Evolutionary conservation across 495 filamentous ascomycete species (phyloP).

Genomic region (Aspergillus haitiensis): DNA sequence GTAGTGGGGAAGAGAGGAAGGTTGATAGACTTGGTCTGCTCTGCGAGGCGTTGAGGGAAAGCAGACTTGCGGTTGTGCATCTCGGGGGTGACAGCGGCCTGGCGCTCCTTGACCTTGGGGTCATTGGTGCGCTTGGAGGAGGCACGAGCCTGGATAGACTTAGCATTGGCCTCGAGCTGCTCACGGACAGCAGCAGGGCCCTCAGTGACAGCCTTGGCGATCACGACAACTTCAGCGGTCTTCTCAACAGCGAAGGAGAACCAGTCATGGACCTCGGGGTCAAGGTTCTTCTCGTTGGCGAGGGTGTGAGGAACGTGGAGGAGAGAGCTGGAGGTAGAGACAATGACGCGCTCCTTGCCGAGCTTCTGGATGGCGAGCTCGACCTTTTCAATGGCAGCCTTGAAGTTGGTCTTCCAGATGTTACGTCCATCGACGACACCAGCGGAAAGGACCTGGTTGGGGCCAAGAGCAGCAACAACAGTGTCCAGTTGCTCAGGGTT

Average conservation of each 20-base stretch:
- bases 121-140: constrained; percentile 94
- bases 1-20: constrained; percentile 98
- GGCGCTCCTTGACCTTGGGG: constrained; percentile 91
- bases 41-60: constrained; percentile 77
- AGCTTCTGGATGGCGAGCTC: constrained; percentile 89
- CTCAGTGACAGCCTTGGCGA: constrained; percentile 93
- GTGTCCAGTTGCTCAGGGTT: constrained; percentile 93
- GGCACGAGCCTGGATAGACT: constrained; percentile 82
- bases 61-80: constrained; percentile 89
- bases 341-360: constrained; percentile 92
- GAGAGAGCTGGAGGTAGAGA: constrained; percentile 93
- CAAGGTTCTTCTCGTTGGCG: constrained; percentile 94
- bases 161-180: constrained; percentile 91
- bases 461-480: constrained; percentile 72
- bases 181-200: constrained; percentile 81
- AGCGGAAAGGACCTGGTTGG: constrained; percentile 83
- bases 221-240: constrained; percentile 81
- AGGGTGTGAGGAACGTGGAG: constrained; percentile 98
- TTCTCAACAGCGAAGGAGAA: constrained; percentile 98
- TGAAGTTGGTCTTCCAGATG: constrained; percentile 99
- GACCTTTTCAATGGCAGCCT: constrained; percentile 82
- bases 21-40: constrained; percentile 83
- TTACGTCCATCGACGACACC: constrained; percentile 98
- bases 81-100: constrained; percentile 75
- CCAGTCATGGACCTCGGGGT: constrained; percentile 90